These are phyloP conservation scores for Omphalotus guepiniiformis DNA, from an alignment of 768 basidiomycete species.

Conservation along the genomic window DNA sequence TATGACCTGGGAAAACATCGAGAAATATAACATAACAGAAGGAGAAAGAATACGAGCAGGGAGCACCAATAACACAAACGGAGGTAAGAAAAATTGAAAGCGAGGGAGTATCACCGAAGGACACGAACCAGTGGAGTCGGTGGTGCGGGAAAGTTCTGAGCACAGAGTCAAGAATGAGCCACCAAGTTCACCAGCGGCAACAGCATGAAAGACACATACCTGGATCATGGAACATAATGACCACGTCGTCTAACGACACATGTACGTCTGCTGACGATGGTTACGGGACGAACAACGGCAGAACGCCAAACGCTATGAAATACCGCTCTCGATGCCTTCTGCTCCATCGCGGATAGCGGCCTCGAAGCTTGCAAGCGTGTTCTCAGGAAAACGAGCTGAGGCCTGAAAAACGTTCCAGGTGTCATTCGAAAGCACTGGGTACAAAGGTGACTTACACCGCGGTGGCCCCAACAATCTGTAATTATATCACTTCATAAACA, in stretches of 20 bases:
- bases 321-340: conserved; percentile 98
- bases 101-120: no score
- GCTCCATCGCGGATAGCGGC: conserved; percentile 94
- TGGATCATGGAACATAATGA: conserved; percentile 96
- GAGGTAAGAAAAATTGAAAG: neutral
- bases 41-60: conserved; percentile 7
- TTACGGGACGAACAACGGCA: conserved; percentile 41
- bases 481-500: neutral
- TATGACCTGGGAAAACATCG: conserved; percentile 42
- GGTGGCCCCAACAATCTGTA: conserved; percentile 65
- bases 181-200: conserved; percentile 13
- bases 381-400: conserved; percentile 84
- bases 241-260: conserved; percentile 80
- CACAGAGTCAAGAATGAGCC: conserved; percentile 18
- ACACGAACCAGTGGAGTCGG: conserved; percentile 60
- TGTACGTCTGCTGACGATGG: conserved; percentile 81
- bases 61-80: neutral
- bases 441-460: conserved; percentile 18
- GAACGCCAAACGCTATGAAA: conserved; percentile 34
- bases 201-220: conserved; percentile 38
- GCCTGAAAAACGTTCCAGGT: conserved; percentile 51
- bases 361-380: conserved; percentile 92
- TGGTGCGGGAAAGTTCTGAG: conserved; percentile 72
- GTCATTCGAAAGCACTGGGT: neutral
- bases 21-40: conserved; percentile 23